phyloP scores from a whole-genome alignment of 352 stramenopile genomes.

The Globisporangium paroecandrum region DNA sequence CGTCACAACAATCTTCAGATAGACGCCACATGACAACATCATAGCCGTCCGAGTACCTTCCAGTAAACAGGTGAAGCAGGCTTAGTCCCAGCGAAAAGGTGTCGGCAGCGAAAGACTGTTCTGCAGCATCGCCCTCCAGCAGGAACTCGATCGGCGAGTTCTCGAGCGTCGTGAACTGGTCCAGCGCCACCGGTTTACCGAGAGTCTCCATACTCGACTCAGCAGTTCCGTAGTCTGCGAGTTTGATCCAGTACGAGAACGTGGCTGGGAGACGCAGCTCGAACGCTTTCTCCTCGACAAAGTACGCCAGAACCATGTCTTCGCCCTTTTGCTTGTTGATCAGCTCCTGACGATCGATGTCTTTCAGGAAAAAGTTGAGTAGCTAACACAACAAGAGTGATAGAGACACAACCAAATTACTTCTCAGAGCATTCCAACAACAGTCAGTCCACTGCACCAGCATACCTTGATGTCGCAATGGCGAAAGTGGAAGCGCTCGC shows the following conservation, averaged over 20 bases:
- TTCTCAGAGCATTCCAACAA: not conserved
- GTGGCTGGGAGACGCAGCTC: conserved; percentile 50
- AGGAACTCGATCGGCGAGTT: conserved; percentile 97
- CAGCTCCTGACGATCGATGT: conserved; percentile 40
- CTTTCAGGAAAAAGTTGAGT: conserved; percentile 97
- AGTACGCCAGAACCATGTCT: conserved; percentile 53
- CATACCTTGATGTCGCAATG: conserved; percentile 97
- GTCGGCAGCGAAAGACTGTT: conserved; percentile 92
- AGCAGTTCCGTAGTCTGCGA: conserved; percentile 97
- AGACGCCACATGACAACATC: not conserved
- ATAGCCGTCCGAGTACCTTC: conserved; percentile 41
- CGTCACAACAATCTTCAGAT: not conserved
- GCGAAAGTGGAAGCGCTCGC: conserved; percentile 89
- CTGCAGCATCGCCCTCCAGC: conserved; percentile 88
- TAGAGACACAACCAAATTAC: not conserved
- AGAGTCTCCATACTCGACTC: conserved; percentile 87
- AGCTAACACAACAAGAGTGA: conserved; percentile 45
- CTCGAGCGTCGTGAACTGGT: conserved; percentile 97
- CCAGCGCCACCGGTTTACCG: conserved; percentile 89
- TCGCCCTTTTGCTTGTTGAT: conserved; percentile 31
- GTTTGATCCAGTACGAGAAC: conserved; percentile 91
- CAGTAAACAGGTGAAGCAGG: conserved; percentile 96
- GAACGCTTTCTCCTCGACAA: conserved; percentile 53
- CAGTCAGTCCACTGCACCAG: not conserved
- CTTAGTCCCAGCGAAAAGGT: conserved; percentile 95